These are phyloP conservation scores for Puccinia triticina DNA, from an alignment of 1,284 basidiomycete species.

Conservation along the genomic window DNA sequence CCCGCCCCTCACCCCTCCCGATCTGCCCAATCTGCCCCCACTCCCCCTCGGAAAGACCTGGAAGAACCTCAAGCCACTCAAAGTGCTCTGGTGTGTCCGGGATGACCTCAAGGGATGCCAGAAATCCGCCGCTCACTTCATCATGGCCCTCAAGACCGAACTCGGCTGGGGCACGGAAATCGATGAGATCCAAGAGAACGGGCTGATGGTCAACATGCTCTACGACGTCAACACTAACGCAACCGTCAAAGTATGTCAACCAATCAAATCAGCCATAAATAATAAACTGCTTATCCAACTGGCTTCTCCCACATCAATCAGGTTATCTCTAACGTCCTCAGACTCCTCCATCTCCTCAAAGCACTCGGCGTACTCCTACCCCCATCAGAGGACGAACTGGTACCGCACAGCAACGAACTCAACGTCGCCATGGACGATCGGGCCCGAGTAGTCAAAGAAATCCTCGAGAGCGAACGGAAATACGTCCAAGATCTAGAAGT, in stretches of 20 bases:
- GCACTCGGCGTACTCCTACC: slow-evolving; percentile 44
- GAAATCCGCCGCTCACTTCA: slow-evolving; percentile 65
- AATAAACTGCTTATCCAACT: background rate
- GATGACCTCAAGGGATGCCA: slow-evolving; percentile 76
- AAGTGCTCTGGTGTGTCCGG: slow-evolving; percentile 67
- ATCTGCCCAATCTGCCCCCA: slow-evolving; percentile 15
- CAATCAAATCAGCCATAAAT: background rate
- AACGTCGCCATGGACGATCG: slow-evolving; percentile 64
- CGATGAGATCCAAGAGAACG: slow-evolving; percentile 59
- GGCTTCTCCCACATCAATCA: background rate
- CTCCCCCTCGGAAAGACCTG: slow-evolving; percentile 69
- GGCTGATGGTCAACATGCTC: slow-evolving; percentile 69
- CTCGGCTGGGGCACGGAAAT: slow-evolving; percentile 61
- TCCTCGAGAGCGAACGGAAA: slow-evolving; percentile 92
- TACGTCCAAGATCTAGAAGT: slow-evolving; percentile 97
- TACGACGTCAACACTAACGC: slow-evolving; percentile 90
- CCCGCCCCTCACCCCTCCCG: slow-evolving; percentile 29
- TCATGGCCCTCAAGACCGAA: slow-evolving; percentile 64
- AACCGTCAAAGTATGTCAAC: slow-evolving; percentile 77
- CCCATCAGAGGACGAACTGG: slow-evolving; percentile 55
- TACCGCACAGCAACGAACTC: slow-evolving; percentile 52
- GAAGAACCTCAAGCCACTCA: slow-evolving; percentile 66
- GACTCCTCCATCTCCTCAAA: slow-evolving; percentile 43
- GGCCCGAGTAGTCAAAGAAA: slow-evolving; percentile 78
- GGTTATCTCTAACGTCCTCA: slow-evolving; percentile 50